These are phyloP conservation scores for Schwanniomyces vanrijiae DNA, from an alignment of 805 yeast species.

Conservation along the genomic window DNA sequence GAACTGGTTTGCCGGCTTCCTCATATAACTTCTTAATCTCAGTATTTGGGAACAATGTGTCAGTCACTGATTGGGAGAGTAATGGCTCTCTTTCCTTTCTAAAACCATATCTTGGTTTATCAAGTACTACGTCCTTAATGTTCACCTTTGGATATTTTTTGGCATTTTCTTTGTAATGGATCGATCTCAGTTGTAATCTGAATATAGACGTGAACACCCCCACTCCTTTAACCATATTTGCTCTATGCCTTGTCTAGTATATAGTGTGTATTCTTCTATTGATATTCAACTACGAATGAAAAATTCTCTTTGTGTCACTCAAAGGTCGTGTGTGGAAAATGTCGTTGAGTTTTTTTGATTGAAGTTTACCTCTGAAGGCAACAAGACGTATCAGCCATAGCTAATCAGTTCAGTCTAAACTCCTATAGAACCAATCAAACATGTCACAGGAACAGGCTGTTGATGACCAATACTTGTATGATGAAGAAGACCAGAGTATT, in stretches of 20 bases:
- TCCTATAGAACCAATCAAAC: constrained; percentile 4
- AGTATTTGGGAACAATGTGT: constrained; percentile 39
- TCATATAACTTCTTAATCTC: constrained; percentile 34
- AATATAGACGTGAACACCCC: constrained; percentile 7
- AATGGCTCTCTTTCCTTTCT: constrained; percentile 39
- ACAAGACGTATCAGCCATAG: neutral
- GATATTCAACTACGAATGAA: constrained; percentile 3
- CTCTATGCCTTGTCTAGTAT: neutral
- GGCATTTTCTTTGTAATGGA: constrained; percentile 31
- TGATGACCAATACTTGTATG: constrained; percentile 71
- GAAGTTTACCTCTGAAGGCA: constrained; percentile 7
- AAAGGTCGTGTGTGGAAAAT: constrained; percentile 4
- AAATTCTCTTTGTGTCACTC: constrained; percentile 13
- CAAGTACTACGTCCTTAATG: constrained; percentile 35
- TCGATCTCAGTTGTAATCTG: constrained; percentile 14
- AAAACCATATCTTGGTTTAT: constrained; percentile 39
- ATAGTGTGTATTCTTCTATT: neutral
- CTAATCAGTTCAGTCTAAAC: constrained; percentile 1
- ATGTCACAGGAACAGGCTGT: constrained; percentile 14
- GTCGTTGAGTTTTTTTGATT: constrained; percentile 5
- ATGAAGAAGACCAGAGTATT: constrained; percentile 61
- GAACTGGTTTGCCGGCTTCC: constrained; percentile 42
- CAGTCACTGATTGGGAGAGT: constrained; percentile 38
- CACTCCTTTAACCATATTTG: constrained; percentile 1
- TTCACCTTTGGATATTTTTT: constrained; percentile 41